phyloP scores from a whole-genome alignment of 352 stramenopile genomes.

The Pythium dissimile region DNA sequence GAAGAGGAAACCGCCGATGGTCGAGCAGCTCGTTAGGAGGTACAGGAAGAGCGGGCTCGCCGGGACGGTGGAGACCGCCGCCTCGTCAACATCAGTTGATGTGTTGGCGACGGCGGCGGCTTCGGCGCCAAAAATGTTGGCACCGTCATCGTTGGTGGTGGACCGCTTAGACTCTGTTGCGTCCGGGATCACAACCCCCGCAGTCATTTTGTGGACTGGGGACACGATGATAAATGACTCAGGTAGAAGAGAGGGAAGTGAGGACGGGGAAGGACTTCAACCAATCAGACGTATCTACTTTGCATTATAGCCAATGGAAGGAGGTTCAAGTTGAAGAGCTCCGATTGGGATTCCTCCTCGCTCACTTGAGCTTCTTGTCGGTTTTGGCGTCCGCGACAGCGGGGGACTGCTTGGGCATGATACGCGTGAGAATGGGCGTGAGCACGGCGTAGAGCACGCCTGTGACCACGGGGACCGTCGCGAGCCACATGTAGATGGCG shows the following conservation, averaged over 20 bases:
- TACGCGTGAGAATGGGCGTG: constrained; percentile 52
- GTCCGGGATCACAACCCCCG: constrained; percentile 17
- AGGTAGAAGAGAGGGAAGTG: not conserved
- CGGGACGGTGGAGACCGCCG: not conserved
- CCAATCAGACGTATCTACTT: not conserved
- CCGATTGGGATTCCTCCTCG: not conserved
- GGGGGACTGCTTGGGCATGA: constrained; percentile 52
- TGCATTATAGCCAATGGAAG: constrained; percentile 6
- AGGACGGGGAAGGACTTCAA: not conserved
- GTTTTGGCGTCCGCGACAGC: constrained; percentile 15
- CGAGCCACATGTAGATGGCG: constrained; percentile 80
- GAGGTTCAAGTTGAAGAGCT: not conserved
- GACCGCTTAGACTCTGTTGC: not conserved
- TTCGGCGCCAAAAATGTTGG: not conserved
- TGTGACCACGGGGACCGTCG: constrained; percentile 58
- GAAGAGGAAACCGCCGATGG: constrained; percentile 76
- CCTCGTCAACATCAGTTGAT: not conserved
- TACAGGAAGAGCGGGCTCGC: constrained; percentile 38
- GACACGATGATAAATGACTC: not conserved
- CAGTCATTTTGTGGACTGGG: not conserved
- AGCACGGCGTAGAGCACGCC: constrained; percentile 61
- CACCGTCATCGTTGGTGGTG: not conserved
- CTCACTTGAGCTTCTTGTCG: constrained; percentile 35
- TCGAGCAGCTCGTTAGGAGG: constrained; percentile 64
- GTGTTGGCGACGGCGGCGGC: not conserved